These are phyloP conservation scores for Neurospora hispaniola DNA, from an alignment of 495 filamentous ascomycete genomes.

Conservation along the genomic window DNA sequence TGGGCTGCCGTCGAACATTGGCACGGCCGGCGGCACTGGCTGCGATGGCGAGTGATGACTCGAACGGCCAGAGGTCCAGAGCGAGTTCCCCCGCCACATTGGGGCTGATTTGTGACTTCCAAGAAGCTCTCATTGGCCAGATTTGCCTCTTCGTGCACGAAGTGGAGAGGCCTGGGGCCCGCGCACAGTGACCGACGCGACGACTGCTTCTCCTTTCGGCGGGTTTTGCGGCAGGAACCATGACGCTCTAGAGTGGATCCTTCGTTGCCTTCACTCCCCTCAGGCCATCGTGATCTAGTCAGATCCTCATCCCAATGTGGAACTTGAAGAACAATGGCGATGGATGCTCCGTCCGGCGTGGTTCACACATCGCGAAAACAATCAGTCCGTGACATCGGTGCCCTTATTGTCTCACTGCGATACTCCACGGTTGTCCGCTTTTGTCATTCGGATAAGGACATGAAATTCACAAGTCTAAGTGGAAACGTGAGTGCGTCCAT, in stretches of 20 bases:
- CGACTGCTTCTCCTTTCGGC: neutral
- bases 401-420: neutral
- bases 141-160: neutral
- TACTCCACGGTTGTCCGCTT: neutral
- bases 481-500: neutral
- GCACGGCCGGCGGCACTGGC: conserved; percentile 4
- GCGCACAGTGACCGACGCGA: neutral
- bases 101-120: conserved; percentile 6
- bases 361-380: neutral
- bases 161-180: neutral
- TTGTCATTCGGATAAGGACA: neutral
- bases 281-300: neutral
- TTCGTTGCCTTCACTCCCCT: neutral
- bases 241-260: neutral
- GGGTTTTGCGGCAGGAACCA: neutral
- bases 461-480: neutral
- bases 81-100: conserved; percentile 13
- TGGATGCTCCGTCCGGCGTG: neutral
- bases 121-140: neutral
- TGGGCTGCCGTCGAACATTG: conserved; percentile 23
- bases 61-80: conserved; percentile 23
- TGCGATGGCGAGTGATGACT: conserved; percentile 12
- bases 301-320: neutral
- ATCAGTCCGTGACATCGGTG: neutral
- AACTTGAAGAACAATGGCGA: neutral